phyloP scores from a whole-genome alignment of 2,329 filamentous ascomycete genomes.

The Fusarium sp. region DNA sequence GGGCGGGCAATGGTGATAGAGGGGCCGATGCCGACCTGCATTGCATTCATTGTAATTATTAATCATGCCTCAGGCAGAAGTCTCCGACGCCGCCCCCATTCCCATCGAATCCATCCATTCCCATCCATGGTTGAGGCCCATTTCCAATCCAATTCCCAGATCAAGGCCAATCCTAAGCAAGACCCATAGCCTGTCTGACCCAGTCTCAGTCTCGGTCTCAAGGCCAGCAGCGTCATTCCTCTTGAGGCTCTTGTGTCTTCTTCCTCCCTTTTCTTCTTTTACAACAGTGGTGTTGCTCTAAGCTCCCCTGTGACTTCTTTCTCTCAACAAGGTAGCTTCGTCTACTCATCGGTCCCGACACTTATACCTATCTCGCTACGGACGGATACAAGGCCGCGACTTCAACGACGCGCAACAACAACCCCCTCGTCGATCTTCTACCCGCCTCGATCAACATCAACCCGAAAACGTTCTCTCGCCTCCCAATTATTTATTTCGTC shows the following conservation, averaged over 20 bases:
- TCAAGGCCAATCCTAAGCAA: slow-evolving; percentile 21
- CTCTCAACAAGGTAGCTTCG: slow-evolving; percentile 3
- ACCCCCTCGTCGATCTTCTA: slow-evolving; percentile 20
- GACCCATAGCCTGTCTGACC: slow-evolving; percentile 35
- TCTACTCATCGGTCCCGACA: neutral
- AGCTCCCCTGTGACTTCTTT: neutral
- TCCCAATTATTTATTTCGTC: slow-evolving; percentile 28
- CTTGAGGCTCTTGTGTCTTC: slow-evolving; percentile 18
- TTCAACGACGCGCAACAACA: slow-evolving; percentile 21
- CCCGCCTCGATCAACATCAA: slow-evolving; percentile 23
- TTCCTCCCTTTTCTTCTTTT: slow-evolving; percentile 23
- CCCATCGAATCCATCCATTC: neutral
- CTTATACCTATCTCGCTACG: slow-evolving; percentile 12
- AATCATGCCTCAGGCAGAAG: slow-evolving; percentile 34
- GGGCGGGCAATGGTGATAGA: neutral
- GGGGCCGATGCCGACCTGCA: slow-evolving; percentile 5
- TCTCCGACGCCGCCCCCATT: slow-evolving; percentile 30
- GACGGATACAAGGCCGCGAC: slow-evolving; percentile 5
- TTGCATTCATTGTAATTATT: neutral
- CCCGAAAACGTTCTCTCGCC: neutral
- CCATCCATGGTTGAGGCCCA: slow-evolving; percentile 29
- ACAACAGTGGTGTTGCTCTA: slow-evolving; percentile 3
- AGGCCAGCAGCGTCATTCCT: slow-evolving; percentile 36
- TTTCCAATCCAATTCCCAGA: slow-evolving; percentile 41
- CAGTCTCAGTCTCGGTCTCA: slow-evolving; percentile 28